phyloP scores from a whole-genome alignment of 2,329 filamentous ascomycete genomes.

The Waltergamsia citrina region DNA sequence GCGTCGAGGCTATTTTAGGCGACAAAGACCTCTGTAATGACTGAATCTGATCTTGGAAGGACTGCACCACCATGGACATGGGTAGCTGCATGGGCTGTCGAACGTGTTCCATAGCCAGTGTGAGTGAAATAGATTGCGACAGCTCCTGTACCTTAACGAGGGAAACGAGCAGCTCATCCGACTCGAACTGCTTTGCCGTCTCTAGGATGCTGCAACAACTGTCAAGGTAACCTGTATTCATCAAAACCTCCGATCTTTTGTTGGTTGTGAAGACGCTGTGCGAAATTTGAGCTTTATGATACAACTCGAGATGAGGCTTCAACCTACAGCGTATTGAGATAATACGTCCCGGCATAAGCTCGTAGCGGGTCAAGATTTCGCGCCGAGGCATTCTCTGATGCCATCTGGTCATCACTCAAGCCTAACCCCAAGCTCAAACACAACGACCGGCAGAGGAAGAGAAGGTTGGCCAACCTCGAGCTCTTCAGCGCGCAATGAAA shows the following conservation, averaged over 20 bases:
- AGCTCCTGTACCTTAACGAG: constrained; percentile 38
- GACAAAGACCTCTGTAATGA: constrained; percentile 25
- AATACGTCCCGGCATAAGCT: constrained; percentile 39
- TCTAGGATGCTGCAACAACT: constrained; percentile 32
- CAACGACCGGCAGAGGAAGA: constrained; percentile 37
- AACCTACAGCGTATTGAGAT: constrained; percentile 32
- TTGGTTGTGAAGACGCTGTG: constrained; percentile 30
- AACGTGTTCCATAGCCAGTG: constrained; percentile 20
- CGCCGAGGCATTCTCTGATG: constrained; percentile 13
- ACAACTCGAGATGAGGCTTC: no score
- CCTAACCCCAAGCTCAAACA: constrained; percentile 31
- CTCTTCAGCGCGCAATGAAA: constrained; percentile 38
- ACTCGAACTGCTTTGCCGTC: constrained; percentile 28
- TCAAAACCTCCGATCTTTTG: constrained; percentile 37
- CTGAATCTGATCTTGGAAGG: constrained; percentile 33
- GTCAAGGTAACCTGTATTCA: constrained; percentile 34
- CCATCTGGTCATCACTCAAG: constrained; percentile 17
- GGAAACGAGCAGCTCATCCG: constrained; percentile 32
- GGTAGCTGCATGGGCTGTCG: constrained; percentile 25
- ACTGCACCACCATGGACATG: constrained; percentile 28
- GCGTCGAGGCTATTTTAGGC: constrained; percentile 19
- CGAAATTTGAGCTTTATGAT: no score
- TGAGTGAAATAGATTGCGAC: constrained; percentile 33
- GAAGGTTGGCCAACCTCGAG: constrained; percentile 37
- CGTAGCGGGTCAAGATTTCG: constrained; percentile 31